These are phyloP conservation scores for Apostasia ramifera DNA, from an alignment of 106 monocot genomes.

Conservation along the genomic window DNA sequence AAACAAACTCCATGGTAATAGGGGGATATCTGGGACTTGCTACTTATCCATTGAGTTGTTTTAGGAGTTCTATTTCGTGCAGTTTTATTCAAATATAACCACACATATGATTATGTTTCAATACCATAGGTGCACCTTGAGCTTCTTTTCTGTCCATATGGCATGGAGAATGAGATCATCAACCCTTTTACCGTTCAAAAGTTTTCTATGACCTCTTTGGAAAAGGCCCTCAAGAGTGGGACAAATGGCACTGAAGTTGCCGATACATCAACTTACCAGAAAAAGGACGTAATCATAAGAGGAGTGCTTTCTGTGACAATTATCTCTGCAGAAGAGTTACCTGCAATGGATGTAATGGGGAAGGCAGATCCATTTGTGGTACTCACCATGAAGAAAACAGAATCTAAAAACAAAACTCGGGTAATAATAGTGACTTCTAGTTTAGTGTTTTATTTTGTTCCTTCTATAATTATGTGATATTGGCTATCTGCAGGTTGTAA, in stretches of 20 bases:
- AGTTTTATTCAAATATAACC: too few relatives aligned
- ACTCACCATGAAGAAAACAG: conserved; percentile 75
- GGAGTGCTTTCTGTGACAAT: conserved; percentile 93
- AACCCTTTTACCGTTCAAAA: conserved; percentile 63
- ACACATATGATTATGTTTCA: neutral
- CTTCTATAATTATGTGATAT: neutral
- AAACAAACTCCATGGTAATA: too few relatives aligned
- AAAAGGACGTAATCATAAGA: conserved; percentile 85
- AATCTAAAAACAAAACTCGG: conserved; percentile 82
- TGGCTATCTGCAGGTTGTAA: conserved; percentile 62
- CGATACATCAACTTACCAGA: conserved; percentile 29
- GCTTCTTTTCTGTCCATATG: conserved; percentile 81
- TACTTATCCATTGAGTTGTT: too few relatives aligned
- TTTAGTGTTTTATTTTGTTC: neutral
- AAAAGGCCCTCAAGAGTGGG: conserved; percentile 64
- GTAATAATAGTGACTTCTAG: conserved; percentile 18
- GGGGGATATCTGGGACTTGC: too few relatives aligned
- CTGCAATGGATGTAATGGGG: conserved; percentile 83
- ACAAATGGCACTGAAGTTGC: conserved; percentile 28
- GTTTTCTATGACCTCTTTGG: conserved; percentile 72
- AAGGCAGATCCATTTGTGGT: conserved; percentile 94
- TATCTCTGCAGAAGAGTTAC: conserved; percentile 87
- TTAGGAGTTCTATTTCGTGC: too few relatives aligned
- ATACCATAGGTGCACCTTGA: conserved; percentile 75
- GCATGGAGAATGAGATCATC: conserved; percentile 41